Conservation (phyloP, 768 basidiomycete species). For the Boletus tylopilopsis region DNA sequence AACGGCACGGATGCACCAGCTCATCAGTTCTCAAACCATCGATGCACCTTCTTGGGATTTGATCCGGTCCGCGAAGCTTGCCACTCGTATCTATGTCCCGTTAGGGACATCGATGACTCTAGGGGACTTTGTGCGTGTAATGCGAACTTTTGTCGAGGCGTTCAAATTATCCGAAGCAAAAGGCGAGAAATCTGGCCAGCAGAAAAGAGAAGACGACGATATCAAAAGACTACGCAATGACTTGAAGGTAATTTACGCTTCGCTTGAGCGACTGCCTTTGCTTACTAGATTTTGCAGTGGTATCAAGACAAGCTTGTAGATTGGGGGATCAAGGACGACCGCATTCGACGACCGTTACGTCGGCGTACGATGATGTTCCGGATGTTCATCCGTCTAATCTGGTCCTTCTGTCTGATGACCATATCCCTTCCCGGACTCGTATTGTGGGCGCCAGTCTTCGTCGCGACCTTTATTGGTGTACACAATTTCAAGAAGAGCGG, state of each 20-base stretch:
- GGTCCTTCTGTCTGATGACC: slow-evolving; percentile 57
- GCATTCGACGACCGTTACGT: slow-evolving; percentile 63
- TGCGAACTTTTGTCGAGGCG: slow-evolving; percentile 69
- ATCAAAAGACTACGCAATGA: slow-evolving; percentile 42
- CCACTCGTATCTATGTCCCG: slow-evolving; percentile 79
- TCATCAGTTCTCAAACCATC: slow-evolving; percentile 73
- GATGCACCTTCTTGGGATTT: slow-evolving; percentile 85
- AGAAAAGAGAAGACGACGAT: slow-evolving; percentile 25
- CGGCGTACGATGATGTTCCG: slow-evolving; percentile 56
- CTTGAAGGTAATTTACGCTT: slow-evolving; percentile 48
- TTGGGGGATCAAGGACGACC: slow-evolving; percentile 81
- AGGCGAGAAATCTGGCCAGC: slow-evolving; percentile 23
- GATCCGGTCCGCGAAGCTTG: slow-evolving; percentile 70
- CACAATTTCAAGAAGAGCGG: slow-evolving; percentile 78
- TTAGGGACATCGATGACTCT: slow-evolving; percentile 83
- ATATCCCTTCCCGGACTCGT: slow-evolving; percentile 73
- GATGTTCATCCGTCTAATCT: slow-evolving; percentile 59
- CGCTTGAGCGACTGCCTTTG: background rate
- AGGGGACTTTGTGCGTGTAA: slow-evolving; percentile 79
- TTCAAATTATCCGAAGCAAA: slow-evolving; percentile 49
- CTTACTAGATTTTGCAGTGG: slow-evolving; percentile 35
- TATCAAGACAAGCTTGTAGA: slow-evolving; percentile 71
- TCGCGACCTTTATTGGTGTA: slow-evolving; percentile 64
- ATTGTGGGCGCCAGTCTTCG: slow-evolving; percentile 81
- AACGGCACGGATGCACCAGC: slow-evolving; percentile 60